Evolutionary conservation across 2,329 filamentous ascomycete species (phyloP).

Genomic region (Trichoderma lentiforme): DNA sequence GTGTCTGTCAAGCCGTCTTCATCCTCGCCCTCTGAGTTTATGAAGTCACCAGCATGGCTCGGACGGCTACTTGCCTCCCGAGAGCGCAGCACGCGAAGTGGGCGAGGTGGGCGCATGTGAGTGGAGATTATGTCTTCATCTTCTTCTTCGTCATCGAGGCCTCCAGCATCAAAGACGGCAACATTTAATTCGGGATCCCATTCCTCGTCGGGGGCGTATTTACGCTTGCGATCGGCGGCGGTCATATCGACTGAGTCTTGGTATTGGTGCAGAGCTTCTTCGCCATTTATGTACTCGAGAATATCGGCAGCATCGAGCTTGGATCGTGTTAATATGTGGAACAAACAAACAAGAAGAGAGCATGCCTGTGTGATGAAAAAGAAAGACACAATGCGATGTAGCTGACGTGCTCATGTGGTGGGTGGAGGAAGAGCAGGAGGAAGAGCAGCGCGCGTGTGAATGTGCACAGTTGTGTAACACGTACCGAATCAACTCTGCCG

Average conservation of each 20-base stretch:
- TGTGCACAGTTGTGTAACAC: constrained; percentile 24
- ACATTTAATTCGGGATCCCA: constrained; percentile 29
- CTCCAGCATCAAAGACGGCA: constrained; percentile 27
- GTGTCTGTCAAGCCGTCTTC: constrained; percentile 11
- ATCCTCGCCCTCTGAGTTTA: constrained; percentile 21
- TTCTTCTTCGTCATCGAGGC: constrained; percentile 27
- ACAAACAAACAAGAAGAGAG: not conserved
- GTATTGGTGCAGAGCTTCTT: constrained; percentile 27
- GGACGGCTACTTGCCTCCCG: constrained; percentile 24
- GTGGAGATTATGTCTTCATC: constrained; percentile 20
- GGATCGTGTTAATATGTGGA: constrained; percentile 1
- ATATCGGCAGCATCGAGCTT: constrained; percentile 34
- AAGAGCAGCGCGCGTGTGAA: not conserved
- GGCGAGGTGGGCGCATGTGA: not conserved
- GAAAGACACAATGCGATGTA: not conserved
- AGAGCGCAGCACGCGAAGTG: constrained; percentile 25
- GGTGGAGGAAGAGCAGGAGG: not conserved
- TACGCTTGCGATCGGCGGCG: constrained; percentile 30
- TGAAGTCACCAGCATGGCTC: not conserved
- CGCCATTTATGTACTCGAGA: constrained; percentile 32
- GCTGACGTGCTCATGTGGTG: not conserved
- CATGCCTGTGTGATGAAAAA: not conserved
- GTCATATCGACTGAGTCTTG: constrained; percentile 15
- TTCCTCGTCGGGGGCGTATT: constrained; percentile 27
- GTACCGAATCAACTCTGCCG: constrained; percentile 44